Evolutionary conservation across 2,329 filamentous ascomycete species (phyloP), one percentile per base, ranked within the genome.

Genomic region (Fusarium compactum): DNA sequence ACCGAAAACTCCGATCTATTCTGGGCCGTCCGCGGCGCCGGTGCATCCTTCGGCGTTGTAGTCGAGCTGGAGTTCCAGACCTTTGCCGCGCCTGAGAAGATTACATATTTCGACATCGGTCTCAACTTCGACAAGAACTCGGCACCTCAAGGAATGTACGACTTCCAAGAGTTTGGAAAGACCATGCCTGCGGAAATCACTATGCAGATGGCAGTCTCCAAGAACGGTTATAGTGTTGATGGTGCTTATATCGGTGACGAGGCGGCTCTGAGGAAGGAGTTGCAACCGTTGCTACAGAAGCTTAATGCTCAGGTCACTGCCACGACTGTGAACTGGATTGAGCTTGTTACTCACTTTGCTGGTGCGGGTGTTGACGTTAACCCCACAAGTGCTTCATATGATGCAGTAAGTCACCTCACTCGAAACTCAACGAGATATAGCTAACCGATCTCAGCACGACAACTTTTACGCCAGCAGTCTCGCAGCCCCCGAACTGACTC

Each of bases 401-500:
- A 65, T 24, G 65, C 67, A 34, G 75, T 76, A 71, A 67, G 75
- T 64, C 6, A 2, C 3, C 3, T 5, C 0, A 4, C 5, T 16
- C 3, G 4, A 3, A 3, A n/a, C 6, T 1, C 0, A 8, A 14
- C 7, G 3, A 1, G 12, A 6, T 8, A 16, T 11, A 1, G 10
- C 63, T 74, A 20, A 75, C 56, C 5, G 2, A 1, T 8, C 0
- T 0, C 27, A 79, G 77, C 74, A 76, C 8, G 76, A 79, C 54
- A 77, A 70, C 25, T 78, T 79, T 18, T 79, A 79, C 11, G 76
- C 77, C 1, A 76, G 76, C 22, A 79, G 78, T 32, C 40, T 79
- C 2, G 61, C 72, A 16, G 73, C 77, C 0, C 71, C 73, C 1
- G 71, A 65, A 0, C 55, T 80, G 0, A 70, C 71, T 0, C 56